These are phyloP conservation scores for Pseudopyrenochaeta lycopersici DNA, from an alignment of 2,329 filamentous ascomycete genomes.

Conservation along the genomic window DNA sequence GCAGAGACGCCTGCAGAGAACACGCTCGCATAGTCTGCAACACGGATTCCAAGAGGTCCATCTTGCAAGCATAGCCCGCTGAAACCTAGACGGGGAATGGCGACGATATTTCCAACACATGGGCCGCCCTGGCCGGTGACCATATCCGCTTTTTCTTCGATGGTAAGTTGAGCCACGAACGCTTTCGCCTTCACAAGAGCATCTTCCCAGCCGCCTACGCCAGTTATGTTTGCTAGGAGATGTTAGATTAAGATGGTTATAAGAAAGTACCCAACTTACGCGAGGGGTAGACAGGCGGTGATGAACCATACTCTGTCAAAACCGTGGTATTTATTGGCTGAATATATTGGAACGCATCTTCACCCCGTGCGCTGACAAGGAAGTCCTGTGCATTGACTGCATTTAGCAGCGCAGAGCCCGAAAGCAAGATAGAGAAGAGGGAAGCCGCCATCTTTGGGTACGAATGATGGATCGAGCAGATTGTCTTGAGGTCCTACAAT, in stretches of 20 bases:
- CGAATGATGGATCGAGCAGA: background rate
- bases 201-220: constrained; percentile 42
- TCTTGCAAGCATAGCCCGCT: constrained; percentile 53
- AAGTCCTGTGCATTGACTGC: constrained; percentile 37
- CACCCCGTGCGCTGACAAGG: constrained; percentile 17
- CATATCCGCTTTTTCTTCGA: constrained; percentile 47
- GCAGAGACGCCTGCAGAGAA: constrained; percentile 53
- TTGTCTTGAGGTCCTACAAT: background rate
- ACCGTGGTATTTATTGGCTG: constrained; percentile 44
- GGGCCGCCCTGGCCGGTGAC: constrained; percentile 51
- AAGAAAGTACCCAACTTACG: constrained; percentile 25
- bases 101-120: constrained; percentile 65
- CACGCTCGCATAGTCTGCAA: constrained; percentile 47
- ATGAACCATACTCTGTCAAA: constrained; percentile 38
- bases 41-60: constrained; percentile 47
- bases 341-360: constrained; percentile 37
- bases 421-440: constrained; percentile 30
- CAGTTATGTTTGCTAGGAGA: constrained; percentile 36
- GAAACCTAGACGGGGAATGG: constrained; percentile 50
- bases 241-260: constrained; percentile 48
- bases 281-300: constrained; percentile 38
- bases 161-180: constrained; percentile 40
- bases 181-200: constrained; percentile 43
- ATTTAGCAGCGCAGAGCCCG: constrained; percentile 30
- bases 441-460: constrained; percentile 36